Evolutionary conservation across 2,329 filamentous ascomycete species (phyloP), one percentile per base, ranked within the genome.

Genomic region (Fonsecaea multimorphosa): DNA sequence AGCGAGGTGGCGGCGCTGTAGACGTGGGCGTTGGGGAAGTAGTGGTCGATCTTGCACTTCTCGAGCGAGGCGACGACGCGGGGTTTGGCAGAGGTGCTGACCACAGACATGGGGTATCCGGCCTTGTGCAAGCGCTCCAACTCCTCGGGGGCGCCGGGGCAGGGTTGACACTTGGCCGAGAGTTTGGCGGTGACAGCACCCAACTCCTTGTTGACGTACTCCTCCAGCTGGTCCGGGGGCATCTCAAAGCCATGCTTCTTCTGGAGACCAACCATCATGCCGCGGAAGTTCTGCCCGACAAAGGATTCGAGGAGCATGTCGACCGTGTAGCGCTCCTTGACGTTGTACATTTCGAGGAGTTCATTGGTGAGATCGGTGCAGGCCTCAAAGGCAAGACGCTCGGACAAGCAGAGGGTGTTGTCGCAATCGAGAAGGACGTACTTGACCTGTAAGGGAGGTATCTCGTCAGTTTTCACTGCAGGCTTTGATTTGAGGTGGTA

Each of bases 251-350:
- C 83, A 84, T 92, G 89, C 79, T 91, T 90, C 79, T 87, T 82
- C 79, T 93, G 89, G 67, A 97, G 87, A 68, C 87, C 88, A 67
- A 84, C 79, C 81, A 96, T 88, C 72, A 73, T 73, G 80, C 92
- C 92, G 73, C 93, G 91, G 86, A 97, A 97, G 86, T 97, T 96
- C 79, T 96, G 91, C 73, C 93, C 93, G 73, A 97, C 93, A 75
- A 96, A 97, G 81, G 96, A 91, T 73, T 85, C 83, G 80, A 96
- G 91, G 71, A 97, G 89, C 67, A 87, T 85, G 51, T 89, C 86
- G 75, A 91, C 91, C 7, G 91, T 93, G 83, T 96, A 97, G 76
- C 86, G 87, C 72, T 87, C 84, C 19, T 83, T 75, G 73, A 92
- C 83, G 73, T 84, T 81, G 75, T 90, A 85, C 75, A 86, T 85